Evolutionary conservation across 768 basidiomycete species (phyloP), one percentile per base, ranked within the genome.

Genomic region (Tulasnella sp.): DNA sequence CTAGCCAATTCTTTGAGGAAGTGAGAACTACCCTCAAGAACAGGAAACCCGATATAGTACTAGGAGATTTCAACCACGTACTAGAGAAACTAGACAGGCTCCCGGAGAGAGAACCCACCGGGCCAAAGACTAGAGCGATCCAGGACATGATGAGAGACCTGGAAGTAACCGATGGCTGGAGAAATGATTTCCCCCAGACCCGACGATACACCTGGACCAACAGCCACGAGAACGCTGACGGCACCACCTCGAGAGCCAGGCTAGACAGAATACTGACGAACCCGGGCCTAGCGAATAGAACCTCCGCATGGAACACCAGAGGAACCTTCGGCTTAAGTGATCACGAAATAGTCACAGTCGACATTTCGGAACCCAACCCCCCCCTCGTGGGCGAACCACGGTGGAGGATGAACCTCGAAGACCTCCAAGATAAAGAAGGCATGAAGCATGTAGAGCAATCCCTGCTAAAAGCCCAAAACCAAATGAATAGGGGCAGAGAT

Each of bases 21-120:
- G 9, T 72, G 12, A 9, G 6, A 5, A 0, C 1, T 3, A 16
- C n/a, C 46, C 6, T 14, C 3, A 3, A 28, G 20, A 12, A 50
- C 8, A 2, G 7, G 16, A 14, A 2, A 18, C 37, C 37, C 2
- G 20, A 60, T 24, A 24, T 79, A 6, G 11, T 79, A 0, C 20
- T 79, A 37, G 78, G 78, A 18, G 78, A 79, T 64, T 78, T 72
- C 11, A 78, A 78, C 44, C 50, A 78, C n/a, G 72, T 72, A 1
- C 1, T 9, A 12, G 16, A 48, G 28, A 44, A 0, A 12, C 1
- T 54, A 3, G 76, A 77, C 46, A 22, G 76, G 31, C 46, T 60
- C 4, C 58, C 58, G 1, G 8, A 37, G 24, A 74, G 11, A 40
- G 11, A 74, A 41, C 37, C 22, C 24, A 41, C 37, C 2, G 37